Conservation (phyloP, 1,284 basidiomycete species). For the Macrocybe sp. region DNA sequence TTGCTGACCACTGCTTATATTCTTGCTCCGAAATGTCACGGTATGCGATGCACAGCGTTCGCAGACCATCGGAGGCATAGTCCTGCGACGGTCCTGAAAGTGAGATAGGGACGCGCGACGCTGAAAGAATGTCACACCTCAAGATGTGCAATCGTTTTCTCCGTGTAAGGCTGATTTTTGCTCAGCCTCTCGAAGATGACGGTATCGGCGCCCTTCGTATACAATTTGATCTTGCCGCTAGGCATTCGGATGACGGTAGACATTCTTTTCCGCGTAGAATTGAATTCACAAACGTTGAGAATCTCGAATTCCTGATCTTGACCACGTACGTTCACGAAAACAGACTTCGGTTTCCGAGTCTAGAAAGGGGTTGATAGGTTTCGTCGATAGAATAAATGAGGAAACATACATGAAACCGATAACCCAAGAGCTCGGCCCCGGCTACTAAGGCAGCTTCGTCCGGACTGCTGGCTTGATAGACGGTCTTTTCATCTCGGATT, state of each 20-base stretch:
- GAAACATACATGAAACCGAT: conserved; percentile 81
- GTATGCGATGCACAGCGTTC: conserved; percentile 95
- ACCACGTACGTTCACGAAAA: conserved; percentile 83
- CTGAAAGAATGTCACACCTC: conserved; percentile 54
- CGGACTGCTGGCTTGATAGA: conserved; percentile 96
- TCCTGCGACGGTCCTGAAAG: conserved; percentile 46
- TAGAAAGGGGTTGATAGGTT: conserved; percentile 26
- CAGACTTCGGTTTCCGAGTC: conserved; percentile 94
- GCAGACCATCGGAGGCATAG: conserved; percentile 94
- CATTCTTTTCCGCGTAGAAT: conserved; percentile 97
- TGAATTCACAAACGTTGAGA: conserved; percentile 98
- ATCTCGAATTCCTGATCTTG: conserved; percentile 81
- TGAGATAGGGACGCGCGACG: conserved; percentile 2
- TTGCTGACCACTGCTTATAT: conserved; percentile 83
- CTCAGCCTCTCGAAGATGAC: conserved; percentile 89
- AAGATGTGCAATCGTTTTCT: conserved; percentile 85
- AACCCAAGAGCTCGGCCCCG: conserved; percentile 90
- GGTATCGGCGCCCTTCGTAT: conserved; percentile 97
- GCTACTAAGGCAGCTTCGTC: conserved; percentile 97
- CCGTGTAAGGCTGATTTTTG: conserved; percentile 80
- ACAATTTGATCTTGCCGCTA: conserved; percentile 91
- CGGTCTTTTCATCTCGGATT: conserved; percentile 75
- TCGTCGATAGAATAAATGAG: conserved; percentile 1
- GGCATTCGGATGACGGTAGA: conserved; percentile 88
- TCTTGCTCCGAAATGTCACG: conserved; percentile 90